Base-by-base conservation (phyloP, 2,329 filamentous ascomycete genomes). In the Penicillium sp. region DNA sequence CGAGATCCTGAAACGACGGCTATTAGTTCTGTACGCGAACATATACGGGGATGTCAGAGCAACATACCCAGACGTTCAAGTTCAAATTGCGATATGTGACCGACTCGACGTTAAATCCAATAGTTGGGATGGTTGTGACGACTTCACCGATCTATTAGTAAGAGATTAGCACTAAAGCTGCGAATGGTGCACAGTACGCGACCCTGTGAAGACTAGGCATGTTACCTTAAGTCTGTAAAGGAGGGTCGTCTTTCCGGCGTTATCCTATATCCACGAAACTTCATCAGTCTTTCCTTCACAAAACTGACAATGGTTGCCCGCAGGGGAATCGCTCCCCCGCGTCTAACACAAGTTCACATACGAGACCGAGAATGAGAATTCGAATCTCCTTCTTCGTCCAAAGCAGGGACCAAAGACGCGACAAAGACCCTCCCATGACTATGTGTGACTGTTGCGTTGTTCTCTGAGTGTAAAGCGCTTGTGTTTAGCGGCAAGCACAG, bases 91-190 rank as follows among this genome's bases (percentile, higher is more conserved):
- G 94, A 84, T 99, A 99, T 71, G 93, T 95, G 66, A 99, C 95
- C 25, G 93, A 97, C 81, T 99, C 95, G 71, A 99, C 95, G 78
- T 99, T 99, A 84, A 99, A 99, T 63, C 95, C 95, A 78, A 99
- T 98, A 57, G 95, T 99, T 22, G 95, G 95, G 84, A 98, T 98
- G 72, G 95, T 99, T 64, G 95, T 98, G 68, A 99, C 95, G 48
- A 99, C 95, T 78, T 99, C 95, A 75, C 95, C 95, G 75, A 99
- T 96, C 92, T 97, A 76, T 55, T 43, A 43, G 35, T 42, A 60
- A 38, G 1, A 65, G 49, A 46, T 62, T 57, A 56, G 63, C 37
- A 51, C 52, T 25, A 61, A 22, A 48, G 62, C 49, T 35, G 22
- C 25, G 25, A 52, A 55, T 28, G 28, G 45, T 57, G 48, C 52